Conservation (phyloP, 306 rosid species). For the Senna tora region DNA sequence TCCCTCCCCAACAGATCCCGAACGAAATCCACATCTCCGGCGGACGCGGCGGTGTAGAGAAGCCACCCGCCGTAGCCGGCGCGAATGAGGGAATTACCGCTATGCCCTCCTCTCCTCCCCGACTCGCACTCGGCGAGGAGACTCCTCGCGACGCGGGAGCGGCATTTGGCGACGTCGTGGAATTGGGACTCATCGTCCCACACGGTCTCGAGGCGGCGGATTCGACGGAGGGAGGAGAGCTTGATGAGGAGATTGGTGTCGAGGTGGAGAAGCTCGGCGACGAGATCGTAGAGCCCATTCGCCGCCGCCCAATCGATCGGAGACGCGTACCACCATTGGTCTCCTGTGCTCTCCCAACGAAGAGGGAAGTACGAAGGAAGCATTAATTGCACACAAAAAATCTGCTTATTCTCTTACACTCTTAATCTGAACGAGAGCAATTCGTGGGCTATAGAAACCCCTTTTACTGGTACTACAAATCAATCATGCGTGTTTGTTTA, state of each 20-base stretch:
- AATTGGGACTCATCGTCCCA: constrained; percentile 81
- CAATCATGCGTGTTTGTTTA: no score
- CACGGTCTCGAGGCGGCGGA: constrained; percentile 92
- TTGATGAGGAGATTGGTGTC: constrained; percentile 86
- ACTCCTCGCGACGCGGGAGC: constrained; percentile 66
- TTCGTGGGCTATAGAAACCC: no score
- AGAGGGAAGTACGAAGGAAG: constrained; percentile 70
- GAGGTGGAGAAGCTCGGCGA: constrained; percentile 82
- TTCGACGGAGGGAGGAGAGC: constrained; percentile 85
- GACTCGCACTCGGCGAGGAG: constrained; percentile 67
- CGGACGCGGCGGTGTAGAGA: constrained; percentile 90
- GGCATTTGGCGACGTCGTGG: constrained; percentile 65
- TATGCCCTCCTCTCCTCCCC: constrained; percentile 23
- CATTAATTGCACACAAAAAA: constrained; percentile 43
- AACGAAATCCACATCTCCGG: constrained; percentile 77
- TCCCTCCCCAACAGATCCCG: constrained; percentile 58
- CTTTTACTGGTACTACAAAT: no score
- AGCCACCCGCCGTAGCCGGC: constrained; percentile 99
- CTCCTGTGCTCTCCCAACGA: constrained; percentile 91
- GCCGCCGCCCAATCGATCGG: constrained; percentile 96
- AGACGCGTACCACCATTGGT: constrained; percentile 97
- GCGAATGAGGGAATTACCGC: constrained; percentile 62
- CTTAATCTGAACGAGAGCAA: no score
- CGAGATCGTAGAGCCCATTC: constrained; percentile 81
- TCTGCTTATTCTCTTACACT: background rate